Conservation (phyloP, 2,329 filamentous ascomycete genomes). For the Elsinoe ampelina region DNA sequence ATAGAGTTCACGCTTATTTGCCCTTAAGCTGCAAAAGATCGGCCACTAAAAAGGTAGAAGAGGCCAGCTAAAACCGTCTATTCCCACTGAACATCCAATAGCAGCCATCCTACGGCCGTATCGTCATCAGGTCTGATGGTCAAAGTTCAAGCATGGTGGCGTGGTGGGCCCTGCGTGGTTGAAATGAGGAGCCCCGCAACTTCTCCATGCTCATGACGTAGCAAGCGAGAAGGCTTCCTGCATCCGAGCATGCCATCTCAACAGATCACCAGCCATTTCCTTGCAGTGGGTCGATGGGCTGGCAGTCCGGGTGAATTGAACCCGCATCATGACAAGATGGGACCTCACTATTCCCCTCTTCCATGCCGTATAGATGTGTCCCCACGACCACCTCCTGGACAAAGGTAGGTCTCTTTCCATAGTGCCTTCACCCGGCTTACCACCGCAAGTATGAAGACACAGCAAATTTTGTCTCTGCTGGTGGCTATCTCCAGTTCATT, state of each 20-base stretch:
- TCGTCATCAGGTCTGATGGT: too few relatives aligned
- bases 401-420: neutral
- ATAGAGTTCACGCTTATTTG: too few relatives aligned
- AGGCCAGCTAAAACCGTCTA: too few relatives aligned
- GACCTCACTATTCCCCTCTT: neutral
- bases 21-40: too few relatives aligned
- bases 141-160: too few relatives aligned
- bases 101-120: too few relatives aligned
- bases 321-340: constrained; percentile 1
- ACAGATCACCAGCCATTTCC: neutral
- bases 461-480: neutral
- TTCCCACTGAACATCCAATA: too few relatives aligned
- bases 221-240: neutral
- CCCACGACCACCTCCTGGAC: too few relatives aligned
- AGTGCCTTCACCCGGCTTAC: neutral
- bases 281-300: neutral
- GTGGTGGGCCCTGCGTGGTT: too few relatives aligned
- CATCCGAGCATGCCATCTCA: too few relatives aligned
- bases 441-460: neutral
- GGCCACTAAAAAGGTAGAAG: too few relatives aligned
- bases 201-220: neutral
- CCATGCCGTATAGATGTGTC: neutral
- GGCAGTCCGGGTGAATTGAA: neutral
- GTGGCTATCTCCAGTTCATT: neutral
- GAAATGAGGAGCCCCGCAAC: constrained; percentile 6